Base-by-base conservation (phyloP, 208 protist genomes). In the Leishmania martiniquensis region DNA sequence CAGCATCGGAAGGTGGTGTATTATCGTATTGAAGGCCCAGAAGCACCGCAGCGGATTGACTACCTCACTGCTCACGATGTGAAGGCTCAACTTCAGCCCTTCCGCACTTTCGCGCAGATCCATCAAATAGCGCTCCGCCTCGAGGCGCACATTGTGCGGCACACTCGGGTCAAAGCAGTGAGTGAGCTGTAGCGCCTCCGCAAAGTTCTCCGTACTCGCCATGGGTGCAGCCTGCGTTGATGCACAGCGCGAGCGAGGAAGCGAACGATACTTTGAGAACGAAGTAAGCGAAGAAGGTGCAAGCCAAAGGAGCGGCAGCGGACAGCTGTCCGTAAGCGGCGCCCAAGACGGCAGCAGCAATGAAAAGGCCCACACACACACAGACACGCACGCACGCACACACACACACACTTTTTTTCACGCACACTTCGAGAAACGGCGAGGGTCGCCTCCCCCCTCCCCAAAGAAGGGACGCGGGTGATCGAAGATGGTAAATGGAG, bases 21-120 rank as follows among this genome's bases (percentile, higher is more conserved):
- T 89, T 9, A 96, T 86, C 0, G 93, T 93, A 74, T 94, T 96
- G 83, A 94, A 92, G 4, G 93, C 90, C 93, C 93, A 96, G 77
- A 95, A 96, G 74, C 82, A 93, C 17, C 87, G 89, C 7, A 91
- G 44, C 67, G 82, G 82, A 54, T 92, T 81, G 47, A 94, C 76
- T 3, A 85, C 75, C 72, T 95, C 90, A 63, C 92, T 93, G 52
- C 71, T 89, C 51, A 95, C 84, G 49, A 95, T 94, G 70, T 93
- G 86, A 72, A 95, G 87, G 55, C 86, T 83, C 17, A 96, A 65
- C 51, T 92, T 89, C 4, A 95, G 83, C 0, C 93, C 93, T 6
- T 95, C 91, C 2, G 86, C 75, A 25, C 80, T 90, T 42, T 72
- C 70, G 7, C 84, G 93, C 45, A 96, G 87, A 9, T 68, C 42